Percentiles rank a stretch among this genome's conserved stretches.
Conservation (phyloP, 768 basidiomycete species). For the Termitomyces sp. region DNA sequence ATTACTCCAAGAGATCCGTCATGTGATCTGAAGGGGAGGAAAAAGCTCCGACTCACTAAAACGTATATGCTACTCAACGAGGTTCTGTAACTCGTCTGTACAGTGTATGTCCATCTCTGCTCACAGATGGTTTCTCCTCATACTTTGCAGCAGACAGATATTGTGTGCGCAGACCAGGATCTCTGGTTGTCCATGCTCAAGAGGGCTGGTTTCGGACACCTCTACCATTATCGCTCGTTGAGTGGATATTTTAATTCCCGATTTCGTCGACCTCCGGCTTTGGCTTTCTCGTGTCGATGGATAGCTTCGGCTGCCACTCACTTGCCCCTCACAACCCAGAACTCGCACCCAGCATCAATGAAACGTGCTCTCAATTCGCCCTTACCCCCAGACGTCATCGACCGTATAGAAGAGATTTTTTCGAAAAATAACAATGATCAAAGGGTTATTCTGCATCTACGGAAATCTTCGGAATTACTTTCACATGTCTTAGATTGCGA, state of each 20-base stretch:
- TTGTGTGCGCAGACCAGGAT: conserved; percentile 18
- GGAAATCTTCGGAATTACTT: conserved; percentile 15
- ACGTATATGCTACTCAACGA: neutral
- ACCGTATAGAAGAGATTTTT: conserved; percentile 6
- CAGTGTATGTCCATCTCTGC: conserved; percentile 4
- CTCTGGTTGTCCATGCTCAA: conserved; percentile 71
- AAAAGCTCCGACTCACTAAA: neutral
- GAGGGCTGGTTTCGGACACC: conserved; percentile 49
- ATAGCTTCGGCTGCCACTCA: neutral
- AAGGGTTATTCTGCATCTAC: conserved; percentile 10
- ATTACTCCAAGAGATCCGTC: neutral
- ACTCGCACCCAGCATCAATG: neutral
- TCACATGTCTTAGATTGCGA: conserved; percentile 27
- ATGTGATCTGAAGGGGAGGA: neutral
- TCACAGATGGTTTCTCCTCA: neutral
- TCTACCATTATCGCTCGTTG: conserved; percentile 33
- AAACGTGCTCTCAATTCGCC: neutral
- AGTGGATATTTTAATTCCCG: conserved; percentile 13
- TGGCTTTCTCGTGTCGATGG: conserved; percentile 2
- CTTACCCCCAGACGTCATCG: conserved; percentile 6
- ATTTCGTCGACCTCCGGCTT: conserved; percentile 4
- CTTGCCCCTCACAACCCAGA: neutral
- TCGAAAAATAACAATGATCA: neutral
- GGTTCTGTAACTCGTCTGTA: conserved; percentile 1
- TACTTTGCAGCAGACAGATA: conserved; percentile 2